A percentile compares a stretch with the other conserved stretches of the same genome.
Conservation (phyloP, 1,139 yeast species). For the Saccharomyces hybrid region DNA sequence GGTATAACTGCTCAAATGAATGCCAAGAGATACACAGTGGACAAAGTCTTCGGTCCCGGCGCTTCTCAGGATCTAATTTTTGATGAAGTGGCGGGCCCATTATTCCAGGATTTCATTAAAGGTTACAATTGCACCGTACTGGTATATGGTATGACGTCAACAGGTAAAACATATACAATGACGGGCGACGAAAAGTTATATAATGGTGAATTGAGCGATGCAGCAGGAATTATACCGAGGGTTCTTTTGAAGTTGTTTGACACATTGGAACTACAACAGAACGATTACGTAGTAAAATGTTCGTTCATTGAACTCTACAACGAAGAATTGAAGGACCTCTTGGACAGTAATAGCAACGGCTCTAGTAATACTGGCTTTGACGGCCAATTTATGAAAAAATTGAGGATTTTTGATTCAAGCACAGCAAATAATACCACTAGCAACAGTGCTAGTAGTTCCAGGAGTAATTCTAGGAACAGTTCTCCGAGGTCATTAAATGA, state of each 20-base stretch:
- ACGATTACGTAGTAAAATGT: slow-evolving; percentile 54
- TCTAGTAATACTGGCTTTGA: slow-evolving; percentile 7
- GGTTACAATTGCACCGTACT: slow-evolving; percentile 68
- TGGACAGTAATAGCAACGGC: slow-evolving; percentile 34
- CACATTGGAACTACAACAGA: slow-evolving; percentile 32
- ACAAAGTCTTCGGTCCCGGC: slow-evolving; percentile 66
- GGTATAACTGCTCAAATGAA: slow-evolving; percentile 39
- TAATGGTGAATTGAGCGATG: slow-evolving; percentile 52
- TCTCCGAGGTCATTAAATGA: slow-evolving; percentile 13
- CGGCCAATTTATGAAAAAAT: slow-evolving; percentile 27
- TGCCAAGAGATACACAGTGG: slow-evolving; percentile 53
- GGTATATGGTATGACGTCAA: slow-evolving; percentile 76
- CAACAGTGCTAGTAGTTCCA: slow-evolving; percentile 10
- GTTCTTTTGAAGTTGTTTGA: slow-evolving; percentile 50
- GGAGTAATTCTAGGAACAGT: slow-evolving; percentile 12
- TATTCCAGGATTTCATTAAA: slow-evolving; percentile 55
- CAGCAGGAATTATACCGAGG: slow-evolving; percentile 66
- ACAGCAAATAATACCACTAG: slow-evolving; percentile 6
- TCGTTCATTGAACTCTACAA: slow-evolving; percentile 69
- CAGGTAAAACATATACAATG: slow-evolving; percentile 79
- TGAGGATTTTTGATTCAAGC: slow-evolving; percentile 47
- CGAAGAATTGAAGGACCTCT: slow-evolving; percentile 60
- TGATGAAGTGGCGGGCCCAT: slow-evolving; percentile 54
- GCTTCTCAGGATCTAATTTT: slow-evolving; percentile 57
- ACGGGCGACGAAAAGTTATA: slow-evolving; percentile 46